These are phyloP conservation scores for Phoma sp. DNA, from an alignment of 2,329 filamentous ascomycete species.

Conservation along the genomic window DNA sequence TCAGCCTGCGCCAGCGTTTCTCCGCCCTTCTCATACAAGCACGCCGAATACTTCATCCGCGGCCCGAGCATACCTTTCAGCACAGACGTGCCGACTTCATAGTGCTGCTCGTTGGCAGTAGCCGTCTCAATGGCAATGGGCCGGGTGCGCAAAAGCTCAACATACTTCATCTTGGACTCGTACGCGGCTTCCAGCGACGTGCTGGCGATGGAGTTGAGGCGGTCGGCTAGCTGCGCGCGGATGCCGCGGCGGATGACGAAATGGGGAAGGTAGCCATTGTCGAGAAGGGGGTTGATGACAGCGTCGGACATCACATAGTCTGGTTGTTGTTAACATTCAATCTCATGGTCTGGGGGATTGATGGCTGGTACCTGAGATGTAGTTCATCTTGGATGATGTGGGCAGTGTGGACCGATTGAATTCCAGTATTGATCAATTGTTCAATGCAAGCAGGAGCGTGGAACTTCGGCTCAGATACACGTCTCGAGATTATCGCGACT, in stretches of 20 bases:
- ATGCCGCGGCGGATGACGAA: conserved; percentile 69
- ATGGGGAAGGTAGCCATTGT: conserved; percentile 70
- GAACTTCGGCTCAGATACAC: background rate
- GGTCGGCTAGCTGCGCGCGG: conserved; percentile 68
- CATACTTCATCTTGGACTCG: conserved; percentile 68
- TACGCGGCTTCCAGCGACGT: conserved; percentile 61
- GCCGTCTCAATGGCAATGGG: conserved; percentile 74
- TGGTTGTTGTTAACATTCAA: conserved; percentile 3
- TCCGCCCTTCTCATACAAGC: conserved; percentile 65
- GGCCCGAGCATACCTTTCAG: conserved; percentile 67
- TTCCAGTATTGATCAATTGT: background rate
- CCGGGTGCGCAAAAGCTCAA: conserved; percentile 63
- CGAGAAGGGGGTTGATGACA: conserved; percentile 57
- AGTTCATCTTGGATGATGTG: conserved; percentile 34
- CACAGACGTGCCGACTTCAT: conserved; percentile 73
- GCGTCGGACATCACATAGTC: conserved; percentile 35
- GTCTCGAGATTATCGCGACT: conserved; percentile 14
- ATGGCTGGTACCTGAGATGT: conserved; percentile 36
- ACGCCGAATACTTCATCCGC: conserved; percentile 75
- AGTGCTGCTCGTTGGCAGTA: conserved; percentile 72
- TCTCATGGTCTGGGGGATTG: background rate
- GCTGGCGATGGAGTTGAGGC: conserved; percentile 62
- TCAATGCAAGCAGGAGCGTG: background rate
- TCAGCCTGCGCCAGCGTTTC: conserved; percentile 69
- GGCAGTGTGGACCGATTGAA: background rate